Evolutionary conservation across 2,329 filamentous ascomycete genomes (phyloP).

Genomic region (Tolypocladium capitatum): DNA sequence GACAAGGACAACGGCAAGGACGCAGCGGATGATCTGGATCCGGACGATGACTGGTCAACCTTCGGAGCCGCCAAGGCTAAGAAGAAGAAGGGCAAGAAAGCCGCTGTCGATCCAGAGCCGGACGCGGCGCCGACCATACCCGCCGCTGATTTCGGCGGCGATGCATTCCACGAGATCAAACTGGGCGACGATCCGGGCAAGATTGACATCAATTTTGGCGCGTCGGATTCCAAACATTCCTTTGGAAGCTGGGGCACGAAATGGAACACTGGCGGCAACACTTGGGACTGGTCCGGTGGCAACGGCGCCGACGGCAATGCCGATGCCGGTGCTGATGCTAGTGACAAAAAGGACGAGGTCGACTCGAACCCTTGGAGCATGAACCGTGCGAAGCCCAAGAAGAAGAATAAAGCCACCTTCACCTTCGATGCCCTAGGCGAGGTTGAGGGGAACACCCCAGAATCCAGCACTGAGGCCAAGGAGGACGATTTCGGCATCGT

Average conservation of each 20-base stretch:
- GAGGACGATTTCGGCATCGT: conserved; percentile 19
- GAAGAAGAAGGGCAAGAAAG: conserved; percentile 24
- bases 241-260: conserved; percentile 48
- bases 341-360: conserved; percentile 26
- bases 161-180: conserved; percentile 53
- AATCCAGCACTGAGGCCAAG: conserved; percentile 18
- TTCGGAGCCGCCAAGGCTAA: conserved; percentile 19
- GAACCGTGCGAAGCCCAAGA: conserved; percentile 36
- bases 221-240: conserved; percentile 27
- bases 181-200: conserved; percentile 45
- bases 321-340: conserved; percentile 19
- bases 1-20: conserved; percentile 16
- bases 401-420: conserved; percentile 32
- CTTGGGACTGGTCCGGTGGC: conserved; percentile 28
- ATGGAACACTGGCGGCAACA: conserved; percentile 41
- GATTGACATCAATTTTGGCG: conserved; percentile 40
- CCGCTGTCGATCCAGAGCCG: conserved; percentile 12
- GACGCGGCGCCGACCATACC: conserved; percentile 15
- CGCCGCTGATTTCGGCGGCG: conserved; percentile 30
- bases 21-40: conserved; percentile 23
- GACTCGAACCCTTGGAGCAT: conserved; percentile 37
- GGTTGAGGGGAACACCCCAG: conserved; percentile 22
- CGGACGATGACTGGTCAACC: conserved; percentile 19
- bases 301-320: conserved; percentile 10
- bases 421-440: conserved; percentile 35